Evolutionary conservation across 1,139 yeast species (phyloP).

Genomic region (Candida sojae): DNA sequence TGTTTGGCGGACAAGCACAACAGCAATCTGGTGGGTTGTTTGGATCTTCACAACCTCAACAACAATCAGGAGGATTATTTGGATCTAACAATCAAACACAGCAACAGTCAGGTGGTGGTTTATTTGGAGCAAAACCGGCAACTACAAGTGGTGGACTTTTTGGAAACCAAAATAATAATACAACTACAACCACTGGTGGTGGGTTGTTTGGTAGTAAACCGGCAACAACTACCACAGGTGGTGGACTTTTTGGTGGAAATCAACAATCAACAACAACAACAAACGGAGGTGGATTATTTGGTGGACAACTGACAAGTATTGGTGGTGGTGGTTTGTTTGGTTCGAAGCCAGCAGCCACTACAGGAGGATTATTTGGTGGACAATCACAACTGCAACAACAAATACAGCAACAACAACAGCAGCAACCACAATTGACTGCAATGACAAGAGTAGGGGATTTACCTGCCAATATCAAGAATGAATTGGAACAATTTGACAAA

Average conservation of each 20-base stretch:
- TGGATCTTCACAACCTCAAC: slow-evolving; percentile 13
- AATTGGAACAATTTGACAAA: slow-evolving; percentile 78
- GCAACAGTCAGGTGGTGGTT: slow-evolving; percentile 7
- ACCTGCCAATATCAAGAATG: slow-evolving; percentile 70
- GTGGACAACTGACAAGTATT: slow-evolving; percentile 10
- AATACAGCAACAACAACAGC: slow-evolving; percentile 14
- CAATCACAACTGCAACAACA: slow-evolving; percentile 7
- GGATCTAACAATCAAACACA: slow-evolving; percentile 7
- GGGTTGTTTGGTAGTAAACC: slow-evolving; percentile 5
- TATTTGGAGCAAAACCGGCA: slow-evolving; percentile 20
- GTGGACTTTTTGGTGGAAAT: slow-evolving; percentile 25
- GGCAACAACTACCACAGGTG: slow-evolving; percentile 15
- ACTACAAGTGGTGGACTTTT: slow-evolving; percentile 21
- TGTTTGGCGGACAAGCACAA: slow-evolving; percentile 14
- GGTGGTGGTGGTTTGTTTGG: slow-evolving; percentile 22
- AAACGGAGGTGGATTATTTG: slow-evolving; percentile 22
- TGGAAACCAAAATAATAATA: slow-evolving; percentile 15
- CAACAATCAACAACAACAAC: slow-evolving; percentile 8
- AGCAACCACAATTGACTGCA: slow-evolving; percentile 59
- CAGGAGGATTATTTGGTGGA: slow-evolving; percentile 21
- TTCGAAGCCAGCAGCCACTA: slow-evolving; percentile 7
- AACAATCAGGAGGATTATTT: slow-evolving; percentile 8
- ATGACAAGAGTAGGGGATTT: slow-evolving; percentile 87
- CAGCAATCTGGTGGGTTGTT: slow-evolving; percentile 12
- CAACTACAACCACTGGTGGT: slow-evolving; percentile 6